Conservation (phyloP, 2,329 filamentous ascomycete genomes). For the Penicillium occitanis region DNA sequence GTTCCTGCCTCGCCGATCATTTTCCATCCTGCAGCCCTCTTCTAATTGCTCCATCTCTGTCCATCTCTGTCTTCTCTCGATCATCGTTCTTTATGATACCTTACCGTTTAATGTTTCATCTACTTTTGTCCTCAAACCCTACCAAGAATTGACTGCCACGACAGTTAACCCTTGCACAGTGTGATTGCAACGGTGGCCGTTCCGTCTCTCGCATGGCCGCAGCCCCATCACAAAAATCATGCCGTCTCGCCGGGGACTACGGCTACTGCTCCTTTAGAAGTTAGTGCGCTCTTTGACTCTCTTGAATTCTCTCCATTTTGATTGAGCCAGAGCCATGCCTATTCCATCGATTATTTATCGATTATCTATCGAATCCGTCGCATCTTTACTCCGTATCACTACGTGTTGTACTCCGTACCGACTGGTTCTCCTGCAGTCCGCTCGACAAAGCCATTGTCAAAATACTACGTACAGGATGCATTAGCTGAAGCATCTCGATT, state of each 20-base stretch:
- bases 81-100: too few species aligned
- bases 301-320: background rate
- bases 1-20: constrained; percentile 4
- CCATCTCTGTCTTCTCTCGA: too few species aligned
- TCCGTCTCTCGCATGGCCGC: background rate
- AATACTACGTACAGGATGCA: background rate
- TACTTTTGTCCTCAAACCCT: background rate
- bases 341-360: background rate
- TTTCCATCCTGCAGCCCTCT: background rate
- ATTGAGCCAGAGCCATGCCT: background rate
- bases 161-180: background rate
- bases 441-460: background rate
- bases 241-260: constrained; percentile 16
- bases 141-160: background rate
- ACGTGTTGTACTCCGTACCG: background rate
- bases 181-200: constrained; percentile 18
- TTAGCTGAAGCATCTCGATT: background rate
- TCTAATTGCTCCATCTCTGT: background rate
- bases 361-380: background rate
- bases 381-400: background rate
- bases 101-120: background rate
- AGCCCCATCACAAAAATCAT: constrained; percentile 12
- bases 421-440: background rate
- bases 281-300: constrained; percentile 8
- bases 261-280: background rate